Base-by-base conservation (phyloP, 371 early-diverging fungal species). In the Funneliformis caledonium region DNA sequence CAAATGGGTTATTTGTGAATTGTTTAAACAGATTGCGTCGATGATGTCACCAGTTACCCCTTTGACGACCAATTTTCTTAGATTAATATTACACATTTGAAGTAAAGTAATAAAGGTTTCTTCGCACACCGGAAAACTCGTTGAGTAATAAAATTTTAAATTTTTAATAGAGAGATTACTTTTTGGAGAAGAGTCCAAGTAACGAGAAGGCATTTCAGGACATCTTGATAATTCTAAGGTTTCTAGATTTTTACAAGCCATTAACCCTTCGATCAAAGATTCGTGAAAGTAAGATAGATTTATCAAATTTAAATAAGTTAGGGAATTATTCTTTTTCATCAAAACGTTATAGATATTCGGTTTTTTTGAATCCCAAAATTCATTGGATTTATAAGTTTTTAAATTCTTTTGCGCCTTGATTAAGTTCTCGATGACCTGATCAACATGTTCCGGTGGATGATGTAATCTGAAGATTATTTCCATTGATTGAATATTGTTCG, bases 171-270 rank as follows among this genome's bases (percentile, higher is more conserved):
- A n/a, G 16, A 70, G 12, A 6, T 37, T n/a, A 6, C n/a, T 45
- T 8, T 70, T 70, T 47, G 19, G 19, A 56, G 56, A 19, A 56
- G 19, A 56, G 19, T 56, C 6, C 6, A 56, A 5, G 45, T 45
- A 37, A 45, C 7, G 8, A 19, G 42, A 37, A 45, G 22, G 43
- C 22, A 70, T 22, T 43, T 37, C 12, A 42, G 70, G 70, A n/a
- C 70, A 70, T 70, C 70, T 43, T 43, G 22, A 45, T 43, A 70
- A 70, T 70, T 70, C 70, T 19, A 70, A 70, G n/a, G 43, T 43
- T 70, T 70, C 70, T 12, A 70, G n/a, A 22, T 16, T 43, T 11
- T 70, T 45, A 37, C 70, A 70, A n/a, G 7, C 47, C 11, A 70
- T 47, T 70, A 70, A 45, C 16, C 70, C 70, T 2, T 43, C 22